Evolutionary conservation across 257 asterid species (phyloP).

Genomic region (Ligustrum vulgare): DNA sequence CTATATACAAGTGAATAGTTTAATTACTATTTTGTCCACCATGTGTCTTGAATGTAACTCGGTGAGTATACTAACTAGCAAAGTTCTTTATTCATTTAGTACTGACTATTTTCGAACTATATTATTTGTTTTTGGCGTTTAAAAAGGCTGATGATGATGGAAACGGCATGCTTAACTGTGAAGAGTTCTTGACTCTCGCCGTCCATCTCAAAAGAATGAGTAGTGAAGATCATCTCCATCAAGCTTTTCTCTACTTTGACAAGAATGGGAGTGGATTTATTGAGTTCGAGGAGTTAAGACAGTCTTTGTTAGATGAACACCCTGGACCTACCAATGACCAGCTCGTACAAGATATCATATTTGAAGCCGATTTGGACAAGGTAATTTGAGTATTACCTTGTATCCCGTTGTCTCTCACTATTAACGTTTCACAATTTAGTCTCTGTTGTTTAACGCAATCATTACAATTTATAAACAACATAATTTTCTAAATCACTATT

Average conservation of each 20-base stretch:
- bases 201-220: conserved; percentile 66
- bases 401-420: neutral
- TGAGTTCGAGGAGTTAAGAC: conserved; percentile 75
- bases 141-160: conserved; percentile 70
- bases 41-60: no score
- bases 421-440: no score
- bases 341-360: conserved; percentile 62
- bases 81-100: no score
- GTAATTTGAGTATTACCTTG: conserved; percentile 26
- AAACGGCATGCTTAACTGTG: conserved; percentile 63
- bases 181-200: conserved; percentile 71
- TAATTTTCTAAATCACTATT: no score
- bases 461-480: no score
- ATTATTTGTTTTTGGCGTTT: neutral
- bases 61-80: no score
- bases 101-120: neutral
- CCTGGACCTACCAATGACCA: conserved; percentile 51
- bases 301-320: conserved; percentile 53
- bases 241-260: conserved; percentile 66
- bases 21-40: no score
- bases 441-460: no score
- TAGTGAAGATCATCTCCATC: conserved; percentile 56
- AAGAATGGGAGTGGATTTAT: conserved; percentile 68
- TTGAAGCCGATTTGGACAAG: conserved; percentile 83
- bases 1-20: no score